Base-by-base conservation (phyloP, 2,329 filamentous ascomycete genomes). In the Monosporascus sp. region DNA sequence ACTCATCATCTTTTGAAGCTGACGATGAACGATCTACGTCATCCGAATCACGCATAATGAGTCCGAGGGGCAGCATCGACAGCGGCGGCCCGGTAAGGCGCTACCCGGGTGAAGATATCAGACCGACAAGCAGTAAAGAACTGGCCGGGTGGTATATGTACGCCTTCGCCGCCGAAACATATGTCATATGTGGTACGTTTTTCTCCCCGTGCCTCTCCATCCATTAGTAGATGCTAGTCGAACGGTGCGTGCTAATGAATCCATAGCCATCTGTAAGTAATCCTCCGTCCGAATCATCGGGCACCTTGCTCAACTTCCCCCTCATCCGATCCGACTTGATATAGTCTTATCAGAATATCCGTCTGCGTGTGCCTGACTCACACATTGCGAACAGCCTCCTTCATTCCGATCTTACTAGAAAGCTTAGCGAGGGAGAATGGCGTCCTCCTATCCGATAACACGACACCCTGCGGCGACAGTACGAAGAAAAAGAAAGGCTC, bases 141-240 rank as follows among this genome's bases (percentile, higher is more conserved):
- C 81, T 97, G 55, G 78, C 85, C 39, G 94, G 93, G 62, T 99
- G 95, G 89, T 99, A 97, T 72, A 87, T 88, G 68, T 97, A 97
- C 75, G 89, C 89, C 43, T 97, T 96, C 79, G 94, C 94, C 24
- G 91, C 93, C 20, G 94, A 99, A 74, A 93, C 95, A 51, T 97
- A 97, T 69, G 90, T 95, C 17, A 89, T 97, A 52, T 97, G 94
- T 70, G 93, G 92, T 89, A 70, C 68, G 84, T 75, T 31, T 22
- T 45, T 31, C 14, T 48, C 18, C 20, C 39, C 25, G 35, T 41
- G 22, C 22, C 37, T 11, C 38, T 50, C 6, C 44, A 6, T 17
- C n/a, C 7, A 35, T n/a, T 27, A n/a, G 48, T 46, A 18, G 7
- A 48, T 37, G 15, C 7, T 15, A 47, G 24, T 17, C 9, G n/a